Base-by-base conservation (phyloP, 441 rosid genomes). In the Gossypium davidsonii region DNA sequence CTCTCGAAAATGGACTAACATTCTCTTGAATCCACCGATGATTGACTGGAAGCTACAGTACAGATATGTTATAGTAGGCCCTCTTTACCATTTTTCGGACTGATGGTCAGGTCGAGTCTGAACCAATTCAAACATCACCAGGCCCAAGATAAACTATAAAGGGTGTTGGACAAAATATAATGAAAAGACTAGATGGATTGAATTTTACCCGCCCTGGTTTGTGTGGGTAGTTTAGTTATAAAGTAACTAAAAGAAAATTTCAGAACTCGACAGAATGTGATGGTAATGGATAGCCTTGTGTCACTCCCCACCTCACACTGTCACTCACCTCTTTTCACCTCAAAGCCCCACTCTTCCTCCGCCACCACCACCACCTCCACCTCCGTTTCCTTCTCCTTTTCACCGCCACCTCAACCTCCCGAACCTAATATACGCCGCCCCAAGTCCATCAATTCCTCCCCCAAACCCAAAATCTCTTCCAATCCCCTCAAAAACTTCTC, bases 401-500 rank as follows among this genome's bases (percentile, higher is more conserved):
- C 80, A 42, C 72, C 79, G 44, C 82, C 75, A 59, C 79, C 65
- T 44, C 81, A 68, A 21, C 82, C 83, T 14, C 71, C 75, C 1
- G 81, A 79, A 4, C 76, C 80, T 17, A 66, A 68, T 57, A 61
- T 83, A 79, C 88, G 85, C 72, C 89, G 90, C 20, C 90, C 93
- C 66, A 84, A 85, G 62, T 69, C 86, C 53, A 67, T 78, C 48
- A 73, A 70, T 18, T 31, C 82, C 44, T 23, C 74, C 7, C 3
- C 75, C 4, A 58, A 42, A 56, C 48, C 71, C 10, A 84, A 82
- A 79, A 3, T 46, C 60, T 74, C 82, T 67, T 59, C 73, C 3
- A 94, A 90, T 73, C 98, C 97, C 1, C 87, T 90, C 65, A 86
- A 78, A 79, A 82, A 77, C 48, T 76, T 82, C 42, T 42, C 74